Base-by-base conservation (phyloP, 352 stramenopile species). In the Phytophthora palmivora region DNA sequence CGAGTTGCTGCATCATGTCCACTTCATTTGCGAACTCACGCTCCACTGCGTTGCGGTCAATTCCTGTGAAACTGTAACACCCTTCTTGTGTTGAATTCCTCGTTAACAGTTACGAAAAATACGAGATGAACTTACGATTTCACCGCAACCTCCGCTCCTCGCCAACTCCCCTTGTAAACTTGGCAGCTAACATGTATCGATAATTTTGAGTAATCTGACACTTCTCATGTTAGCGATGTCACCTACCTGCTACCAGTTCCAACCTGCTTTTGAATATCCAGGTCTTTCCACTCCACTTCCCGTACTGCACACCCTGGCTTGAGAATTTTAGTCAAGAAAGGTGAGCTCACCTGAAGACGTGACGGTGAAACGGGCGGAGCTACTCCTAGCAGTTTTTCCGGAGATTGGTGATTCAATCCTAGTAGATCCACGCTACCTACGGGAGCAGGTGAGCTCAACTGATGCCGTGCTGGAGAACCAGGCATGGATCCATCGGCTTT, bases 1-100 rank as follows among this genome's bases (percentile, higher is more conserved):
- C 85, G 0, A 94, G 63, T 8, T 71, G 72, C 12, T 72, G 50
- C 82, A 92, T 90, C 64, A 82, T 92, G 4, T 75, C 44, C 4
- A 94, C 83, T 74, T 94, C 85, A 59, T 91, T 89, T n/a, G 62
- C 58, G 33, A 89, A 94, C 39, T 92, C 85, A 15, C 79, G 88
- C 34, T 91, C 80, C 7, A 92, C 76, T 2, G 72, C 67, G 18
- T 24, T 53, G 7, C 57, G 67, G 64, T 84, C 69, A 18, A 51
- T 62, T 14, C 77, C 78, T 16, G 79, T 89, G 50, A 90, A 92
- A 3, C 82, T 91, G 19, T 33, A 39, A 28, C 6, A 49, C 14
- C 28, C 24, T 10, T 0, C 60, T 50, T 48, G n/a, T 26, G 16
- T 41, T 63, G 38, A 16, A 6, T 11, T 30, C 3, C 24, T 43